Base-by-base conservation (phyloP, 768 basidiomycete genomes). In the Xerocomellus chrysenteron region DNA sequence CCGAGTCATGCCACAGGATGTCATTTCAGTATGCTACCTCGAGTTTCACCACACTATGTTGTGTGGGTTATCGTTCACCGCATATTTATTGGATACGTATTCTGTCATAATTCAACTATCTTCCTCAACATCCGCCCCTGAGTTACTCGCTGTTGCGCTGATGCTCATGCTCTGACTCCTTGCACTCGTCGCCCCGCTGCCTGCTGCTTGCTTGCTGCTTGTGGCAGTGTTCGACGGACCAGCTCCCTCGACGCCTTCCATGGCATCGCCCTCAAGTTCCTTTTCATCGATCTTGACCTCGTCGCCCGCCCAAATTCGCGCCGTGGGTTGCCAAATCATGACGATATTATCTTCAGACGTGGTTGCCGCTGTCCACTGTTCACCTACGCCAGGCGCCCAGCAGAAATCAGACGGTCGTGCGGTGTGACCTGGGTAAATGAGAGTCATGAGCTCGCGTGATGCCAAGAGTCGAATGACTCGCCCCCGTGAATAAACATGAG, bases 301-400 rank as follows among this genome's bases (percentile, higher is more conserved):
- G 50, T 94, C 95, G 3, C 91, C 92, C 3, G 92, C 91, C 86
- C 92, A 95, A 33, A 98, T 86, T 21, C 92, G 89, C 82, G 92
- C 90, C 17, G 90, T 93, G 16, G 96, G 95, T 68, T 94, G 92
- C 97, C 97, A 99, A 6, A 96, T 85, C 92, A 96, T 95, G 42
- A 93, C 82, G 24, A 98, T 85, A 61, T 99, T 99, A 71, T 99
- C 96, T 70, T 98, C 96, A 0, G 95, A 96, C n/a, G 90, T 84
- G 60, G 85, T 94, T 6, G 87, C 80, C 1, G 88, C 80, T 8
- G 89, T 93, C 93, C 93, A 96, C 60, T 86, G 85, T 66, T 95
- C 92, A 19, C 76, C 77, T 61, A 81, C 77, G 14, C 85, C 87
- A 4, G 92, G 90, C n/a, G 90, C 93, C 97, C 97, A 98, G 66